Evolutionary conservation across 768 basidiomycete species (phyloP), one percentile per base, ranked within the genome.

Genomic region (Rhodocollybia butyracea): DNA sequence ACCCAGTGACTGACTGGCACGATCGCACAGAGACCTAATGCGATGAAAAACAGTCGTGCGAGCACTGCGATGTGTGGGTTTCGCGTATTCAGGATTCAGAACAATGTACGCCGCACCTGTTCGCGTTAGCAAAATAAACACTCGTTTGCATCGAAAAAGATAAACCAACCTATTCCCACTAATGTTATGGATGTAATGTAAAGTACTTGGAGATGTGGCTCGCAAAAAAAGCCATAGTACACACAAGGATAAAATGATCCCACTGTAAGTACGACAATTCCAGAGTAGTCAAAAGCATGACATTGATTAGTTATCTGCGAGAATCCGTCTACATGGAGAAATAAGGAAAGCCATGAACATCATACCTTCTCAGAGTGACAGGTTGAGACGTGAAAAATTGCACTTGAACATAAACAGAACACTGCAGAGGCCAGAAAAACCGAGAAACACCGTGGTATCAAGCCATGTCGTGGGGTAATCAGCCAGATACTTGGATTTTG

Each of bases 221-320:
- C 75, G 63, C 88, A 90, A 70, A 79, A 88, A 69, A 90, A 91
- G 2, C 82, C 86, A 65, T 91, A 93, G 64, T 87, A 88, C 38
- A 94, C 72, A 58, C 77, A 82, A 5, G 92, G 88, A 60, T 83
- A 83, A 67, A 86, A 87, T 31, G 90, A 92, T 24, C 92, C 93
- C 41, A 89, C 84, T 39, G 76, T 90, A 54, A 91, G 77, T 30
- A 85, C 78, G 46, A 88, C 80, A 59, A 96, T 96, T 11, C 94
- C 94, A 27, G 88, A 72, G 68, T 94, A 89, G 69, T 89, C 91
- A 42, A 88, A 70, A 15, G 79, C 76, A 66, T 88, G 81, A 65
- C 84, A 91, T 50, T 71, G 71, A 34, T 76, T 68, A 27, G 39
- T n/a, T n/a, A 39, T 53, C 51, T 41, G n/a, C 15, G 24, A 32